phyloP scores from a whole-genome alignment of 768 basidiomycete species.

The Trametes meyenii region DNA sequence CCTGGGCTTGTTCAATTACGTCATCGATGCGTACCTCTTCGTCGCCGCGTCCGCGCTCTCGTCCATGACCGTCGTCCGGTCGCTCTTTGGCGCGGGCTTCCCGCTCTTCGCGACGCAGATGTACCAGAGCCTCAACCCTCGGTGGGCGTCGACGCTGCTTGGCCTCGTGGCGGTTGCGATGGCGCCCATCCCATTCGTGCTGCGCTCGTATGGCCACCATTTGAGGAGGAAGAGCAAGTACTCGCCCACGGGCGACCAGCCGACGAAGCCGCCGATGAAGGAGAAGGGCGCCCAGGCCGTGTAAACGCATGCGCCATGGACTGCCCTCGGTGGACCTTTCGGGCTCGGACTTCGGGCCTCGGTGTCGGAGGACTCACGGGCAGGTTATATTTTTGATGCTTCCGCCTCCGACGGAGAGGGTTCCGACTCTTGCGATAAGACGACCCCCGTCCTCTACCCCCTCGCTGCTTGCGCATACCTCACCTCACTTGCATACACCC shows the following conservation, averaged over 20 bases:
- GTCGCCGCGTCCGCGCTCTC: conserved; percentile 63
- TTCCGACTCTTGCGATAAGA: not conserved
- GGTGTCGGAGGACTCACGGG: not conserved
- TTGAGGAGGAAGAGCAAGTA: conserved; percentile 33
- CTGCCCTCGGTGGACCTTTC: not conserved
- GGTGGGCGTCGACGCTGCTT: conserved; percentile 63
- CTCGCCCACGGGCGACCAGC: conserved; percentile 25
- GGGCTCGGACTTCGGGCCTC: not conserved
- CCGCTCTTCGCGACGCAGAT: conserved; percentile 43
- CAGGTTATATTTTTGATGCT: conserved; percentile 2
- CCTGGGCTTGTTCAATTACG: conserved; percentile 61
- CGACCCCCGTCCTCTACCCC: not conserved
- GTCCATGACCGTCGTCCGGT: conserved; percentile 54
- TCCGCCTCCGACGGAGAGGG: not conserved
- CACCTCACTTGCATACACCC: not conserved
- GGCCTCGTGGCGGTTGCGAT: conserved; percentile 57
- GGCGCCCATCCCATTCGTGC: conserved; percentile 46
- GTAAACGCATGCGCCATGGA: not conserved
- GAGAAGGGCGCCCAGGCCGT: conserved; percentile 10
- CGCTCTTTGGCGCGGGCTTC: conserved; percentile 35
- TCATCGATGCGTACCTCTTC: conserved; percentile 63
- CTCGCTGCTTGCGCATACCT: not conserved
- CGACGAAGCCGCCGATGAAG: conserved; percentile 2
- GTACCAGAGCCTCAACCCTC: conserved; percentile 52
- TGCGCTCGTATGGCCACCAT: conserved; percentile 30